Conservation (phyloP, 1,284 basidiomycete species). For the Ustilago loliicola region DNA sequence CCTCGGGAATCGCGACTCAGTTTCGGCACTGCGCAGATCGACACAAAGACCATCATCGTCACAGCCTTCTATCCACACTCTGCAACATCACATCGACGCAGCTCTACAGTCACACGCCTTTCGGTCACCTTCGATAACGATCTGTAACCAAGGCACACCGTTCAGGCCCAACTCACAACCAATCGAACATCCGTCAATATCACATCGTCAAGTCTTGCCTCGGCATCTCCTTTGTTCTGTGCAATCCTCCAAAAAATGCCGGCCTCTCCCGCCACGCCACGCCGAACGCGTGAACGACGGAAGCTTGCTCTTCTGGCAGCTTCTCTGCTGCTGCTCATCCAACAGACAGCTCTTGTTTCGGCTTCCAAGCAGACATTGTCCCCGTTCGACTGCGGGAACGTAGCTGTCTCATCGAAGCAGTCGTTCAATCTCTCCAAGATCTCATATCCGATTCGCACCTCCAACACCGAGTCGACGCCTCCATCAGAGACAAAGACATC, state of each 20-base stretch:
- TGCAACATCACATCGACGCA: background rate
- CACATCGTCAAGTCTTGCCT: background rate
- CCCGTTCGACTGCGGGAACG: slow-evolving; percentile 50
- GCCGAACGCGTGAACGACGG: slow-evolving; percentile 10
- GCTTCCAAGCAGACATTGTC: slow-evolving; percentile 44
- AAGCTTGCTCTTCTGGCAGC: slow-evolving; percentile 11
- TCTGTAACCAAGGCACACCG: too few species aligned
- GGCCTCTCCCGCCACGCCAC: slow-evolving; percentile 1
- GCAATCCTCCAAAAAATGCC: slow-evolving; percentile 16
- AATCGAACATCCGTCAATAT: background rate
- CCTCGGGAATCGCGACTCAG: slow-evolving; percentile 16
- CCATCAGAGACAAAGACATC: slow-evolving; percentile 46
- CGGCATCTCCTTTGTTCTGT: slow-evolving; percentile 12
- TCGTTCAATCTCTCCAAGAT: slow-evolving; percentile 52
- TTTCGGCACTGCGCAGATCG: background rate
- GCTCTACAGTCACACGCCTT: background rate
- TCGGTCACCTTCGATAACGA: background rate
- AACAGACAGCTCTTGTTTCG: background rate
- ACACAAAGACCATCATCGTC: slow-evolving; percentile 6
- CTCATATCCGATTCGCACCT: slow-evolving; percentile 45
- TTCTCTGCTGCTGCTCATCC: slow-evolving; percentile 24
- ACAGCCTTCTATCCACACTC: background rate
- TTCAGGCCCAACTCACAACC: background rate
- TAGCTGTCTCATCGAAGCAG: slow-evolving; percentile 37
- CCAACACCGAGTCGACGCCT: slow-evolving; percentile 46